Percentiles rank a stretch among this genome's conserved stretches.
These are phyloP conservation scores for Phoma sp. DNA, from an alignment of 2,329 filamentous ascomycete genomes.

Conservation along the genomic window DNA sequence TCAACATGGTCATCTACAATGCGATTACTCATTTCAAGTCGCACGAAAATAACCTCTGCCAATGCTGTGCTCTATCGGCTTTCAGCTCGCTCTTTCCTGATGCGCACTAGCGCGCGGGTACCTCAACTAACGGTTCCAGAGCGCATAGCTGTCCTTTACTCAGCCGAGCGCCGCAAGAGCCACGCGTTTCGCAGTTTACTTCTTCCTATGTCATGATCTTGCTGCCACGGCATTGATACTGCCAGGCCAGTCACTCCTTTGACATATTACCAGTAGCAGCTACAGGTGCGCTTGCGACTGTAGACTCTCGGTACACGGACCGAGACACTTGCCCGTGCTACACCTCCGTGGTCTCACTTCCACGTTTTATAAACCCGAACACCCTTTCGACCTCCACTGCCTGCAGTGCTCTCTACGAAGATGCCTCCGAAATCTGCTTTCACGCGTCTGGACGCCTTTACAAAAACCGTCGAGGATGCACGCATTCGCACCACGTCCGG, in stretches of 20 bases:
- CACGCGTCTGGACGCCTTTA: constrained; percentile 96
- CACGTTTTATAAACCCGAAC: constrained; percentile 12
- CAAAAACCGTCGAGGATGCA: constrained; percentile 98
- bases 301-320: constrained; percentile 6
- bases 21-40: too few species aligned
- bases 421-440: constrained; percentile 96
- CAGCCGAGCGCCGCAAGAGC: constrained; percentile 34
- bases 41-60: not conserved
- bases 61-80: constrained; percentile 9
- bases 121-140: constrained; percentile 25
- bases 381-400: constrained; percentile 2
- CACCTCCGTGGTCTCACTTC: constrained; percentile 21
- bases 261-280: constrained; percentile 5
- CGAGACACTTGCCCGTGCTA: constrained; percentile 18
- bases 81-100: constrained; percentile 16
- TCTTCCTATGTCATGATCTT: constrained; percentile 32
- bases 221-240: constrained; percentile 28
- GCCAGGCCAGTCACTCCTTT: constrained; percentile 30
- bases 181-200: constrained; percentile 29
- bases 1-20: too few species aligned
- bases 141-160: constrained; percentile 44
- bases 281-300: constrained; percentile 23
- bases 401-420: constrained; percentile 21
- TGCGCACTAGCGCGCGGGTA: constrained; percentile 21
- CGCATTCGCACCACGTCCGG: constrained; percentile 94